Conservation (phyloP, 208 protist genomes). For the Porcisia hertigi region DNA sequence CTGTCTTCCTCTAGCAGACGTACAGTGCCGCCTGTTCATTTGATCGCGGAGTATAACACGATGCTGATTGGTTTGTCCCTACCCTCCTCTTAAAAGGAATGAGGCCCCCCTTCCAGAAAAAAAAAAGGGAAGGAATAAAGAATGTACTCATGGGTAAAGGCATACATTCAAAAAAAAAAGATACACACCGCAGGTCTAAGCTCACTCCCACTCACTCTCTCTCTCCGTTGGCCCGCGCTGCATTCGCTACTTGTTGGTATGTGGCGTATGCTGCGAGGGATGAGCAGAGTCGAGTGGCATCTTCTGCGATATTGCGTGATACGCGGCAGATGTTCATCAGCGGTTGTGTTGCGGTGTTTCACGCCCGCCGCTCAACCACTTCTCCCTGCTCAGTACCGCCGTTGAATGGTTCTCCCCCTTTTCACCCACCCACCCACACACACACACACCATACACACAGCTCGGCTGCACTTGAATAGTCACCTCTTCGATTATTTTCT, state of each 20-base stretch:
- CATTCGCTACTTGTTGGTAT: neutral
- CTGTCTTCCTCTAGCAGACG: no score
- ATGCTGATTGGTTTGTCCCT: no score
- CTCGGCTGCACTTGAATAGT: neutral
- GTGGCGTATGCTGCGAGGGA: neutral
- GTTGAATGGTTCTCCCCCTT: no score
- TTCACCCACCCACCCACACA: no score
- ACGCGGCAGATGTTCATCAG: neutral
- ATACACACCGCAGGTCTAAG: neutral
- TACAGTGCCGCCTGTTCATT: no score
- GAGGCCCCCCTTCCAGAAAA: neutral
- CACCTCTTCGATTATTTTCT: neutral
- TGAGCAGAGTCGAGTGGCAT: neutral
- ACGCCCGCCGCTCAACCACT: neutral
- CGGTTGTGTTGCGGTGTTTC: neutral
- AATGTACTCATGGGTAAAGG: neutral
- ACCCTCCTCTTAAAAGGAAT: neutral
- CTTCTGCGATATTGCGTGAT: neutral
- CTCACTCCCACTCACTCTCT: neutral
- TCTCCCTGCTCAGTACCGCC: neutral
- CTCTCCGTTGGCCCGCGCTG: neutral
- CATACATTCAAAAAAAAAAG: neutral
- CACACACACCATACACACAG: no score
- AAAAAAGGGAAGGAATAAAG: slow-evolving; percentile 14
- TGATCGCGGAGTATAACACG: no score